Percentiles rank a stretch among this genome's conserved stretches.
Conservation (phyloP, 139 green algal species). For the Tetradesmus lagerheimii region DNA sequence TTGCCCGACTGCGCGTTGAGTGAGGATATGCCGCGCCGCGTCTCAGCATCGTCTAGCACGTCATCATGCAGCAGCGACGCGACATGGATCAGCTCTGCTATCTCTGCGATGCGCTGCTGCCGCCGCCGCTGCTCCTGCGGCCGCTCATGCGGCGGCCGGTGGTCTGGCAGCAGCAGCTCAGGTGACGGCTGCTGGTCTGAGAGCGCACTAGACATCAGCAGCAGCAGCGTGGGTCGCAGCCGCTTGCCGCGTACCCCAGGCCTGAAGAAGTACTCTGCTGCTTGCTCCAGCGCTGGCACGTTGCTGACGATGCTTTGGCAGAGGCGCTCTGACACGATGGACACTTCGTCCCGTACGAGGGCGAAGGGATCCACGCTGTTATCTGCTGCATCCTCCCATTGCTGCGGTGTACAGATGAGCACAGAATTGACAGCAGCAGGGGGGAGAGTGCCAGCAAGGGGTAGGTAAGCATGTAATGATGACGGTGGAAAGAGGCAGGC, state of each 20-base stretch:
- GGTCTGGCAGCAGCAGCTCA: constrained; percentile 63
- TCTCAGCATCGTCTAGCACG: constrained; percentile 94
- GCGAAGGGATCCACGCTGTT: constrained; percentile 76
- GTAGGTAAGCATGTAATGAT: no score
- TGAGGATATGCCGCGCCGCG: constrained; percentile 83
- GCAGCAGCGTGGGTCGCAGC: constrained; percentile 87
- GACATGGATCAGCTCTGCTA: constrained; percentile 98
- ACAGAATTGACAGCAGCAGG: no score
- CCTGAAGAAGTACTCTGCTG: constrained; percentile 93
- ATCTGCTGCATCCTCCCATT: constrained; percentile 14
- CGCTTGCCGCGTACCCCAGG: constrained; percentile 93
- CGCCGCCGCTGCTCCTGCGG: constrained; percentile 76
- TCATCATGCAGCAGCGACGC: constrained; percentile 97
- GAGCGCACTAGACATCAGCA: constrained; percentile 91
- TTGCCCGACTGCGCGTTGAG: constrained; percentile 85
- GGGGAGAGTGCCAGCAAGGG: no score
- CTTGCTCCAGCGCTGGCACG: constrained; percentile 87
- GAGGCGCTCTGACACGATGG: constrained; percentile 86
- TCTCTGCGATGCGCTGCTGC: constrained; percentile 97
- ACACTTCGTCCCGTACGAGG: constrained; percentile 81
- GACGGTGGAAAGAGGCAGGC: no score
- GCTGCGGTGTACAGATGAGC: not conserved
- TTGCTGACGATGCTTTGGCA: constrained; percentile 79
- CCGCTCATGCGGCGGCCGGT: constrained; percentile 64
- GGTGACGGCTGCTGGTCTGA: constrained; percentile 23